Base-by-base conservation (phyloP, 352 stramenopile genomes). In the Nothophytophthora sp. region DNA sequence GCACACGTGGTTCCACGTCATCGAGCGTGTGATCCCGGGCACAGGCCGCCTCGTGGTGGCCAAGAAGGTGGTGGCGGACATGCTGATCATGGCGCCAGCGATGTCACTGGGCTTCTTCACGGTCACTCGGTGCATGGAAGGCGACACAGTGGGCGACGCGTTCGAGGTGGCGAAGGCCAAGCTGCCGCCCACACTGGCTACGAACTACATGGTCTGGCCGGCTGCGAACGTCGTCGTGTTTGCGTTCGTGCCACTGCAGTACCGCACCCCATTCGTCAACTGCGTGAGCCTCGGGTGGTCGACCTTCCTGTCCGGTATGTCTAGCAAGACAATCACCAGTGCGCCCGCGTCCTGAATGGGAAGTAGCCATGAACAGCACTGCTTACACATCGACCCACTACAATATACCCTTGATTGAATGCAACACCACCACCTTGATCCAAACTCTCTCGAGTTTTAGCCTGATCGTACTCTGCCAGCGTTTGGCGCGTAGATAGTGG, bases 1-100 rank as follows among this genome's bases (percentile, higher is more conserved):
- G 70, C 87, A 98, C 65, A 94, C 81, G 43, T 97, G 94, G 63
- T 97, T 96, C 54, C 69, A 86, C 18, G 36, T 90, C 25, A 76
- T 98, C 24, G 90, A 97, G 50, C 49, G 50, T 65, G 35, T 66
- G 29, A 68, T 75, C 16, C 61, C 58, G 1, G 66, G 57, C 16
- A 55, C 45, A 6, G 48, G 55, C 20, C 56, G 59, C 18, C 34
- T 60, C 5, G 69, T 50, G 9, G 53, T 82, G 23, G 59, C 44
- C 36, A 60, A 73, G 55, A 82, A 80, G 41, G 67, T 82, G 22
- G 45, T 35, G 12, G 57, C 73, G 20, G 69, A 82, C 41, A 73
- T 80, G 54, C 18, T 79, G 23, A 46, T 82, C 42, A 67, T 82
- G 27, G 63, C 72, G 10, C 68, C 72, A 16, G 37, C 40, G 13